Conservation (phyloP, 1,284 basidiomycete species). For the Papiliotrema flavescens region DNA sequence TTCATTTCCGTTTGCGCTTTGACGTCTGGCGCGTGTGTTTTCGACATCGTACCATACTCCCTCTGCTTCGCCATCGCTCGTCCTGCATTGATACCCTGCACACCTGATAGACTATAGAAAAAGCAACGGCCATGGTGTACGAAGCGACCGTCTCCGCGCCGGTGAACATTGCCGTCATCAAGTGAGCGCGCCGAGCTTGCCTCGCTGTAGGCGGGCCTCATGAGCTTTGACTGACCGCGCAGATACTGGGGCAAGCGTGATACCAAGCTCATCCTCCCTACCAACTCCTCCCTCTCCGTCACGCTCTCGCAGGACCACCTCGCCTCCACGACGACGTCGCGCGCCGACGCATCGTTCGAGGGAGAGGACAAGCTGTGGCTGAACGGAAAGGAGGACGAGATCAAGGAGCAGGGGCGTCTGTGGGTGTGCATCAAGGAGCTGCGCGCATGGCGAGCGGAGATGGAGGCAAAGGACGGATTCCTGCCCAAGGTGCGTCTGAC, state of each 20-base stretch:
- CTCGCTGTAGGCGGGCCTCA: not conserved
- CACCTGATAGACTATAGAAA: no score
- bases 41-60: no score
- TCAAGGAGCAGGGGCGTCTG: slow-evolving; percentile 75
- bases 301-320: slow-evolving; percentile 96
- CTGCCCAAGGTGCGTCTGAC: slow-evolving; percentile 60
- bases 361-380: slow-evolving; percentile 81
- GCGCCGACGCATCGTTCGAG: slow-evolving; percentile 71
- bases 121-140: slow-evolving; percentile 51
- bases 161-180: slow-evolving; percentile 95
- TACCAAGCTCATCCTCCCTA: slow-evolving; percentile 90
- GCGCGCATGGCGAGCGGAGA: slow-evolving; percentile 67
- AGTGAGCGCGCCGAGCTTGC: slow-evolving; percentile 55
- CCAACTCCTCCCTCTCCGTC: slow-evolving; percentile 95
- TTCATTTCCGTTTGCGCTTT: no score
- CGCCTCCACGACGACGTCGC: slow-evolving; percentile 86
- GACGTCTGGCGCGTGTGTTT: no score
- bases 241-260: slow-evolving; percentile 99
- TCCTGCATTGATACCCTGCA: no score
- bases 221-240: not conserved
- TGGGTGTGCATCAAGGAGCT: slow-evolving; percentile 85
- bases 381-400: slow-evolving; percentile 85
- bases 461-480: slow-evolving; percentile 66
- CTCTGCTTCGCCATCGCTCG: no score
- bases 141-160: slow-evolving; percentile 89